Evolutionary conservation across 108 stramenopile genomes (phyloP).

Genomic region (Bacterosira constricta): DNA sequence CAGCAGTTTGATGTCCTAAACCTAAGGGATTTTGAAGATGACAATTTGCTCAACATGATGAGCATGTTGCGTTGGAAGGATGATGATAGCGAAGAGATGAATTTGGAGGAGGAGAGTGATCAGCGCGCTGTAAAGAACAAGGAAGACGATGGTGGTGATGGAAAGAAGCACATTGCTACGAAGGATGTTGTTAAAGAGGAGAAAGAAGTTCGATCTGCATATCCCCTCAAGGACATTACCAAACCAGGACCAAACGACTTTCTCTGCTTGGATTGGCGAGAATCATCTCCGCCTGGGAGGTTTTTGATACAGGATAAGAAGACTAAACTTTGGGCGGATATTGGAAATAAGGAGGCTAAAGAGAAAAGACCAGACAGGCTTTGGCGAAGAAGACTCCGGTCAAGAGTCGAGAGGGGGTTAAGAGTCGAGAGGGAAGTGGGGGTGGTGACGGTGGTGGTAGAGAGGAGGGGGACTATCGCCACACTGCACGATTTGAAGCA

Average conservation of each 20-base stretch:
- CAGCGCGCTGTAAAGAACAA: not conserved
- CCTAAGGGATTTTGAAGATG: too few relatives aligned
- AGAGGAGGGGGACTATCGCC: slow-evolving; percentile 7
- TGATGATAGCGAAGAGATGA: too few relatives aligned
- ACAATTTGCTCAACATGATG: too few relatives aligned
- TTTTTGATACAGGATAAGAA: slow-evolving; percentile 81
- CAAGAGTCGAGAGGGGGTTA: slow-evolving; percentile 68
- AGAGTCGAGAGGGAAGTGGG: too few relatives aligned
- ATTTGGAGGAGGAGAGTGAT: too few relatives aligned
- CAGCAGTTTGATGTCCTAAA: too few relatives aligned
- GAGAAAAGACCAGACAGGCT: slow-evolving; percentile 89
- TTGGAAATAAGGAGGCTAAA: slow-evolving; percentile 85
- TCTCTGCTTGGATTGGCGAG: slow-evolving; percentile 73
- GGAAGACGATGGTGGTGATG: not conserved
- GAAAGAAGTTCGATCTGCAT: slow-evolving; percentile 26
- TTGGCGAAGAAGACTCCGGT: slow-evolving; percentile 81
- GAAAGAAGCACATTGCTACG: too few relatives aligned
- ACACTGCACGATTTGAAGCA: slow-evolving; percentile 57
- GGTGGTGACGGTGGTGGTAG: not conserved
- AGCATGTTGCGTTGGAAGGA: too few relatives aligned
- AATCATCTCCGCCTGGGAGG: slow-evolving; percentile 75
- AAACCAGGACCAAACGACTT: slow-evolving; percentile 84
- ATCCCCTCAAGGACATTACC: slow-evolving; percentile 61
- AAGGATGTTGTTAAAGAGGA: not conserved
- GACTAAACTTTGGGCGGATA: slow-evolving; percentile 81